These are phyloP conservation scores for Trifolium dubium DNA, from an alignment of 306 rosid genomes.

Conservation along the genomic window DNA sequence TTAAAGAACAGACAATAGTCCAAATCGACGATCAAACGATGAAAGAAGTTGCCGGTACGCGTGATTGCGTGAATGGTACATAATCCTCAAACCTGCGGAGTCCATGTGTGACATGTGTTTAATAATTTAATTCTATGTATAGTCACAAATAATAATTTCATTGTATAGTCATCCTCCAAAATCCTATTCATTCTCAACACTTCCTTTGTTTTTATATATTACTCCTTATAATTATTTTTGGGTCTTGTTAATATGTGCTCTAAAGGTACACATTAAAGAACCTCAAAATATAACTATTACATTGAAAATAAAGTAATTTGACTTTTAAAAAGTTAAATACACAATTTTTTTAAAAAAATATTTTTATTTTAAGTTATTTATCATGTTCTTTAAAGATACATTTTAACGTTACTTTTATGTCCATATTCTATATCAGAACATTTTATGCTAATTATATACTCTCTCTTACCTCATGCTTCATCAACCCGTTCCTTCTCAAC, in stretches of 20 bases:
- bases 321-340: too few relatives aligned
- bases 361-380: too few relatives aligned
- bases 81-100: not conserved
- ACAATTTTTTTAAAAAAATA: too few relatives aligned
- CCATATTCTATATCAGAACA: not conserved
- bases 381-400: too few relatives aligned
- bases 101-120: slow-evolving; percentile 32
- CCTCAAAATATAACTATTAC: too few relatives aligned
- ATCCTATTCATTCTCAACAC: not conserved
- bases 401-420: too few relatives aligned
- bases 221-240: not conserved
- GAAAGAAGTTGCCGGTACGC: slow-evolving; percentile 26
- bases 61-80: not conserved
- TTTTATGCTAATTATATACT: not conserved
- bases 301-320: too few relatives aligned
- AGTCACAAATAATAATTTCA: not conserved
- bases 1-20: not conserved
- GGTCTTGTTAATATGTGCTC: too few relatives aligned
- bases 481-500: too few relatives aligned
- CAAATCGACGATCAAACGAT: not conserved
- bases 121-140: slow-evolving; percentile 31
- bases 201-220: not conserved
- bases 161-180: slow-evolving; percentile 35
- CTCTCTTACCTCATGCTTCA: too few relatives aligned
- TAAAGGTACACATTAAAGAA: too few relatives aligned